Base-by-base conservation (phyloP, 2,329 filamentous ascomycete genomes). In the Alternaria incomplexa region DNA sequence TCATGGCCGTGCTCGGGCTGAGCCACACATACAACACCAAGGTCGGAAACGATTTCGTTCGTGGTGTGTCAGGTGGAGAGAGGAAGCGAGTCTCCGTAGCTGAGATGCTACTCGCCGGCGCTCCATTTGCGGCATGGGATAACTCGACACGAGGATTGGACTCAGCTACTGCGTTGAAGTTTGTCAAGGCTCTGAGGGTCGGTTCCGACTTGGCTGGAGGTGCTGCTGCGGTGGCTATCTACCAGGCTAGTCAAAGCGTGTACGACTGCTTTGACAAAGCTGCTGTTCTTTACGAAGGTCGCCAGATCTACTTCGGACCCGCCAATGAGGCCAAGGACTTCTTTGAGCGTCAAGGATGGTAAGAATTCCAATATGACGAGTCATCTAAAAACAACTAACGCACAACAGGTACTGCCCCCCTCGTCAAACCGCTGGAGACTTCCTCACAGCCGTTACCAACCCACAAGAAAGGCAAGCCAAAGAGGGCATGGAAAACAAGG, bases 271-370 rank as follows among this genome's bases (percentile, higher is more conserved):
- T 95, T 70, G 91, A 95, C 80, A 93, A 93, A 75, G 88, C 87
- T 0, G 84, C 89, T 0, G 89, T 95, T 0, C 81, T 94, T 0
- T 93, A 94, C 72, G 90, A 93, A 73, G 92, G 92, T 1, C 85
- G 89, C 0, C 87, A 94, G 73, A 94, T 94, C 65, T 95, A 88
- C 81, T 94, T 90, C 66, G 92, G 92, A 0, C 86, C 87, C 0
- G 86, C 88, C 0, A 74, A 71, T 6, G 76, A 82, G 3, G 91
- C 91, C 0, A 89, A 85, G 70, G 75, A 76, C 0, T 93, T 88
- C 77, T 93, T 94, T 63, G 86, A 89, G 69, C 80, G 85, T 12
- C 87, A 91, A 78, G 91, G 91, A 44, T 94, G 88, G 84, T 61
- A 56, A 44, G 58, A 3, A 10, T 1, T 4, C 13, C 10, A 3